Evolutionary conservation across 2,329 filamentous ascomycete species (phyloP).

Genomic region (Aspergillus versicolor): DNA sequence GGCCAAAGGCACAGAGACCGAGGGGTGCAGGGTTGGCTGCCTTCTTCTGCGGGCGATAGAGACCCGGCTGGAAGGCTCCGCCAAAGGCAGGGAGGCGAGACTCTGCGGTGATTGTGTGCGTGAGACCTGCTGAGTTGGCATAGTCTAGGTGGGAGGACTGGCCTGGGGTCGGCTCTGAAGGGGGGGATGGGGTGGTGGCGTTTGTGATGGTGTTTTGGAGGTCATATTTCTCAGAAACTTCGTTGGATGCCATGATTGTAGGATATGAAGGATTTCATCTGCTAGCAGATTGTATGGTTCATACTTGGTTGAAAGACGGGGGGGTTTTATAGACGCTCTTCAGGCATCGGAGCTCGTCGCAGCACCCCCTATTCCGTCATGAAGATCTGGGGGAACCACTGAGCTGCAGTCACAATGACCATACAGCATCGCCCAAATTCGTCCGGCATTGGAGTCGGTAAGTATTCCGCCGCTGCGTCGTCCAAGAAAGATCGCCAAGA

Average conservation of each 20-base stretch:
- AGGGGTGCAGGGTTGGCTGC: conserved; percentile 74
- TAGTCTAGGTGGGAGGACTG: conserved; percentile 6
- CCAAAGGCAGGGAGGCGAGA: conserved; percentile 59
- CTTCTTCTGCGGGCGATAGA: conserved; percentile 60
- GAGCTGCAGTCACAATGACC: too few relatives aligned
- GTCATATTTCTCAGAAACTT: conserved; percentile 1
- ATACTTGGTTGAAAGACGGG: not conserved
- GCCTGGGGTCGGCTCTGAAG: not conserved
- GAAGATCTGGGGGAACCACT: too few relatives aligned
- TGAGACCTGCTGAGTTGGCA: conserved; percentile 40
- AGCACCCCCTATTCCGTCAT: too few relatives aligned
- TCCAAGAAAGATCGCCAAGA: too few relatives aligned
- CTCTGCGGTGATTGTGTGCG: conserved; percentile 40
- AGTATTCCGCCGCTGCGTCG: too few relatives aligned
- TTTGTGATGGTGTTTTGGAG: conserved; percentile 10
- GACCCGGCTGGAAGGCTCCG: conserved; percentile 67
- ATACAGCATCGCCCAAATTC: too few relatives aligned
- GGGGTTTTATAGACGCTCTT: not conserved
- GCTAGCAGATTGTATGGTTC: too few relatives aligned
- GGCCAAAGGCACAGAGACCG: conserved; percentile 70
- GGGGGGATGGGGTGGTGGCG: not conserved
- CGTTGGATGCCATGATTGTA: conserved; percentile 2
- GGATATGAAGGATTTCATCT: not conserved
- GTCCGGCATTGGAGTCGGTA: too few relatives aligned
- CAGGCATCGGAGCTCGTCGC: not conserved